Percentiles rank a stretch among this genome's conserved stretches.
These are phyloP conservation scores for Candolleomyces efflorescens DNA, from an alignment of 768 basidiomycete species.

Conservation along the genomic window DNA sequence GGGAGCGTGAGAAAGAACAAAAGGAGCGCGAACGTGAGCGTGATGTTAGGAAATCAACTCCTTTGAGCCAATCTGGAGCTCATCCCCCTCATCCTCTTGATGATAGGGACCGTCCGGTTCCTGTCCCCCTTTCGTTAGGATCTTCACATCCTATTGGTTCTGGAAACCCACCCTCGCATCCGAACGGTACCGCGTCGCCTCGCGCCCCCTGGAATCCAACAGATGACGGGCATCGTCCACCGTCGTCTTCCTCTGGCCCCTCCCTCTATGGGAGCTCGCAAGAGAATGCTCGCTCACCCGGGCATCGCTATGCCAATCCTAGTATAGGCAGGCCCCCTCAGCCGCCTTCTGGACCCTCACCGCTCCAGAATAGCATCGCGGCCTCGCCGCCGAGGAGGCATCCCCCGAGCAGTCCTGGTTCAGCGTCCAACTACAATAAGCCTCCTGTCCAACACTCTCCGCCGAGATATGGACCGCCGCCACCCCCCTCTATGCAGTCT, in stretches of 20 bases:
- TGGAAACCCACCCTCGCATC: constrained; percentile 11
- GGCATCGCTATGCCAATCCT: constrained; percentile 34
- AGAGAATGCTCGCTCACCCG: constrained; percentile 34
- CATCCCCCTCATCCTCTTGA: not conserved
- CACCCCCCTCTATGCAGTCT: constrained; percentile 13
- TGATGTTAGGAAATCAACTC: constrained; percentile 11
- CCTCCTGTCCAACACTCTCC: not conserved
- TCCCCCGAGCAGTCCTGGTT: constrained; percentile 17
- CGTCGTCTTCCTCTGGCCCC: constrained; percentile 29
- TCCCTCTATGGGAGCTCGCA: constrained; percentile 13
- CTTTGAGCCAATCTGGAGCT: not conserved
- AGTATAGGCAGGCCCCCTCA: constrained; percentile 11
- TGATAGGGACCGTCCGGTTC: constrained; percentile 5
- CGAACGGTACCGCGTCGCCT: not conserved
- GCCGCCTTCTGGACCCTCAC: constrained; percentile 19
- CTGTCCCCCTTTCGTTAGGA: constrained; percentile 5
- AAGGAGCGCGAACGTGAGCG: constrained; percentile 9
- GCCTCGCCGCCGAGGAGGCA: constrained; percentile 35
- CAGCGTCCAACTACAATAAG: constrained; percentile 1
- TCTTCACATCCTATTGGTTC: constrained; percentile 15
- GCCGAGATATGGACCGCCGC: constrained; percentile 16
- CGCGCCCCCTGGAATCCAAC: not conserved
- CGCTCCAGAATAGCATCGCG: constrained; percentile 7
- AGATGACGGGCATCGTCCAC: constrained; percentile 6
- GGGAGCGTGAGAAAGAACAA: constrained; percentile 15